Evolutionary conservation across 169 alveolate species (phyloP), one percentile per base, ranked within the genome.

Genomic region (Plasmodium cynomolgi): DNA sequence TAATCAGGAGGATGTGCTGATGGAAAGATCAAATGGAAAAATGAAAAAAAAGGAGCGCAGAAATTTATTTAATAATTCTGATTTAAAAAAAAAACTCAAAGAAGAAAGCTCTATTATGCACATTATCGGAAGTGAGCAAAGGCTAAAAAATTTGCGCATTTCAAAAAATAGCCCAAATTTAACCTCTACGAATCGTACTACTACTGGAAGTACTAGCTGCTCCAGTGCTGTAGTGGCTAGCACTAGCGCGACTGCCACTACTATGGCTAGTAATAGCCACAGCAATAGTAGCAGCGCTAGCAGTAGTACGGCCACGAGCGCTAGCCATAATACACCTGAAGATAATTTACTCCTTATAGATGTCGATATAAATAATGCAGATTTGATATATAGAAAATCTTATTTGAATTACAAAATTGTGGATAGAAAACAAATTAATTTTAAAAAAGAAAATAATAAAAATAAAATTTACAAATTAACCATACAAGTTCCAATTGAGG

Each of bases 401-500:
- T 56, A 39, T 56, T 23, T 84, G 77, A 84, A 84, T 37, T 84
- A 84, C 79, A 84, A 84, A 71, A 72, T 26, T 20, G 74, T 84
- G 41, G 92, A 84, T 84, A 92, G 93, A 86, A 77, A 86, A 1
- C 79, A 92, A 71, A 84, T 95, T 20, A 71, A 73, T 39, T 84
- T 74, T 31, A 84, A 84, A 13, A 75, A 79, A 47, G 94, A 95
- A 74, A 93, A 97, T 39, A 93, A 93, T 41, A 97, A 97, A 72
- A 95, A 95, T 83, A 97, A 96, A 41, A 79, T 97, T 79, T 97
- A 97, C 90, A 95, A 97, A 68, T 93, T 97, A 58, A 93, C 97
- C 39, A 96, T 97, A 2, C 98, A 98, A 80, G 96, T 98, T n/a
- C 96, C 98, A 54, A 99, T 99, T 5, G 96, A 96, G 9, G 82